Conservation (phyloP, 1,139 yeast genomes). For the Ashbya aceris region DNA sequence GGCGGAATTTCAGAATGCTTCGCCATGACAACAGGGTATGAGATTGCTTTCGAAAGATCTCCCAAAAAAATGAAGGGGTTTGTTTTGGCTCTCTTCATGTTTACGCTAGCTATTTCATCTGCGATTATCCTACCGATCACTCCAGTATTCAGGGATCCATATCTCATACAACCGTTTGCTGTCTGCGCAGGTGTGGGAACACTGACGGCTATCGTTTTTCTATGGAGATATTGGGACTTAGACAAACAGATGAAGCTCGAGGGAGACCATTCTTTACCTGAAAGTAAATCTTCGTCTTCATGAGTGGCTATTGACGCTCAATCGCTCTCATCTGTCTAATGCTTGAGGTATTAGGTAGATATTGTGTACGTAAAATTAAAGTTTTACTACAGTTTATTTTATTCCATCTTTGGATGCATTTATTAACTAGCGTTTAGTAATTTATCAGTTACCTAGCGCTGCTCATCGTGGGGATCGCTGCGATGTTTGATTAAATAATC, state of each 20-base stretch:
- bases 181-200: conserved; percentile 42
- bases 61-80: conserved; percentile 61
- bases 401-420: too few species aligned
- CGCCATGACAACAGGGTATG: conserved; percentile 59
- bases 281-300: too few species aligned
- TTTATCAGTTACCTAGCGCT: too few species aligned
- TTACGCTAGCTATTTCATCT: conserved; percentile 51
- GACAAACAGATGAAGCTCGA: conserved; percentile 39
- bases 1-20: conserved; percentile 64
- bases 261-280: too few species aligned
- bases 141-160: conserved; percentile 46
- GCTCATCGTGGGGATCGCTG: too few species aligned
- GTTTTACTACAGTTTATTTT: too few species aligned
- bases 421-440: too few species aligned
- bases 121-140: conserved; percentile 49
- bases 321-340: too few species aligned
- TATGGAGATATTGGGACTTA: conserved; percentile 43
- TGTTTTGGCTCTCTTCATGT: conserved; percentile 56
- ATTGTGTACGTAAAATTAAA: too few species aligned
- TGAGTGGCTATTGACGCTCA: too few species aligned
- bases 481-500: too few species aligned
- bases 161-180: conserved; percentile 47
- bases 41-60: conserved; percentile 61
- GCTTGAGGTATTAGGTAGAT: too few species aligned
- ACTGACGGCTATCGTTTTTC: conserved; percentile 37